Evolutionary conservation across 2,329 filamentous ascomycete genomes (phyloP).

Genomic region (Podosphaera fusca): DNA sequence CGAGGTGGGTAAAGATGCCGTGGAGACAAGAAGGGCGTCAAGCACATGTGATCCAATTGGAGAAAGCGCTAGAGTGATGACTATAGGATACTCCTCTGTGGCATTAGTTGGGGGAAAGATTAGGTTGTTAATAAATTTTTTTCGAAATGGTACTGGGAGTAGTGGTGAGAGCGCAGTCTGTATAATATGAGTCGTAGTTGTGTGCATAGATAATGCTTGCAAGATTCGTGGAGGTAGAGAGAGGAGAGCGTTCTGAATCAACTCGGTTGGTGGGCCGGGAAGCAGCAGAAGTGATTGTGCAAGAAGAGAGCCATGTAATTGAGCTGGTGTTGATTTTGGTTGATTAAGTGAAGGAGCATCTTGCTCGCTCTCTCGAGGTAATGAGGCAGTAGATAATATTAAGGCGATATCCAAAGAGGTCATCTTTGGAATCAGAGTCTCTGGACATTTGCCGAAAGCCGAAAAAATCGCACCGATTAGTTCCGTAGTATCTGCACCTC

Average conservation of each 20-base stretch:
- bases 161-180: conserved; percentile 36
- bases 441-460: conserved; percentile 27
- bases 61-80: conserved; percentile 24
- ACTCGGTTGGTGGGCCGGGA: conserved; percentile 40
- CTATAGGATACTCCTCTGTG: conserved; percentile 2
- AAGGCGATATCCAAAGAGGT: conserved; percentile 29
- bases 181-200: conserved; percentile 34
- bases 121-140: conserved; percentile 37
- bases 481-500: conserved; percentile 30
- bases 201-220: conserved; percentile 33
- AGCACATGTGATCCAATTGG: conserved; percentile 42
- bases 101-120: conserved; percentile 16
- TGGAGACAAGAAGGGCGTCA: conserved; percentile 33
- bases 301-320: conserved; percentile 65
- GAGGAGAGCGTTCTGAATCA: conserved; percentile 52
- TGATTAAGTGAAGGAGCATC: conserved; percentile 8
- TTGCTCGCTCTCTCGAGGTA: conserved; percentile 14
- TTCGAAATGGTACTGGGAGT: conserved; percentile 34
- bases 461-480: conserved; percentile 31
- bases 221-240: conserved; percentile 31
- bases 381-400: conserved; percentile 23
- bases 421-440: conserved; percentile 32
- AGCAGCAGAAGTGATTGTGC: conserved; percentile 58
- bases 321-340: conserved; percentile 20
- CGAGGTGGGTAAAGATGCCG: conserved; percentile 4